Percentiles rank a stretch among this genome's conserved stretches.
Conservation (phyloP, 306 rosid species). For the Sophora flavescens region DNA sequence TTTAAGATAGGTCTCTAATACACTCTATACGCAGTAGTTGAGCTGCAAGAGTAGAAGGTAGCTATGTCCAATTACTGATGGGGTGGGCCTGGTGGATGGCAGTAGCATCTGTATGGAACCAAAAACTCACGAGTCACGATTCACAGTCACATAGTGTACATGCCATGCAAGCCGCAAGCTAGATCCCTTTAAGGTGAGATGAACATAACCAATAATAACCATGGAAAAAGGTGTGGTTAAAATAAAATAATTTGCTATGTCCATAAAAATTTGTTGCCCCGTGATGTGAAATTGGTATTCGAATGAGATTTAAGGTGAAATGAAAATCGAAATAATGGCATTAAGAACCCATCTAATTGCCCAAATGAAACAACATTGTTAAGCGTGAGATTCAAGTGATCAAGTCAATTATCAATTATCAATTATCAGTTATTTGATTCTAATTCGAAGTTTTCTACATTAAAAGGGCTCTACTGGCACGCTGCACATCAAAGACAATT, state of each 20-base stretch:
- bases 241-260: background rate
- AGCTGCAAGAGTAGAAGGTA: background rate
- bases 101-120: background rate
- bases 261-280: slow-evolving; percentile 23
- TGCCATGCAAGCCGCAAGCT: slow-evolving; percentile 15
- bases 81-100: slow-evolving; percentile 19
- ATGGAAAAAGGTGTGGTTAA: slow-evolving; percentile 26
- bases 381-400: background rate
- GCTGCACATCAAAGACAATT: no score
- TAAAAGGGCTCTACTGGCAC: no score
- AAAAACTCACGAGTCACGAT: slow-evolving; percentile 2
- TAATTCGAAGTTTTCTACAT: no score
- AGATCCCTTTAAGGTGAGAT: slow-evolving; percentile 9
- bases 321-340: background rate
- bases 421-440: no score
- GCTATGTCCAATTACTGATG: slow-evolving; percentile 31
- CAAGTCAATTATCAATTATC: background rate
- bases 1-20: background rate
- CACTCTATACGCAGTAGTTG: background rate
- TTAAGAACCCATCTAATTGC: background rate
- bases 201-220: background rate
- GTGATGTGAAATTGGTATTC: background rate
- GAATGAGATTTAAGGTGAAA: background rate
- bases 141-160: background rate
- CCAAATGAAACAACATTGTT: background rate